Evolutionary conservation across 805 yeast genomes (phyloP), one percentile per base, ranked within the genome.

Genomic region (Komagataella pastoris): DNA sequence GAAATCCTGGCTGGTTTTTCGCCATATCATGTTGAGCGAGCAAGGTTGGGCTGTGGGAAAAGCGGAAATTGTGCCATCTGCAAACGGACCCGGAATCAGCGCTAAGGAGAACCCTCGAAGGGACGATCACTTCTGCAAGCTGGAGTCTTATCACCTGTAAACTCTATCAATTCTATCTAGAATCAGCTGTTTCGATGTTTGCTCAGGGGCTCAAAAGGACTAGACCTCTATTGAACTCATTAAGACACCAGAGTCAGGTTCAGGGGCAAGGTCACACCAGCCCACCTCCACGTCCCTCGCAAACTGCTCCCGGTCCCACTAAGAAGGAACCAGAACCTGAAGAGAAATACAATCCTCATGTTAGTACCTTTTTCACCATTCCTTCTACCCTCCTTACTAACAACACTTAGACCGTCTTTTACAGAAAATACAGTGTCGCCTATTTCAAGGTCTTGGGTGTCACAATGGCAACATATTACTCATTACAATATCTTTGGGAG

Each of bases 381-480:
- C 40, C 5, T 7, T 10, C 10, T 10, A 10, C 40, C 6, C 14
- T 10, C 14, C 40, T 14, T 30, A 30, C 40, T 30, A 30, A 30
- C 40, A 17, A 10, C 23, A 21, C 5, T 17, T 17, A 53, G 55
- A 47, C 47, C n/a, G 59, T 61, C 43, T 74, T 79, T 58, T 79
- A 78, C 57, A 65, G 71, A 54, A 70, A 69, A 44, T 71, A 75
- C 56, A 75, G 73, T 1, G 64, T 59, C 21, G 81, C 83, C 1
- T 65, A 74, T 48, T 52, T 70, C 3, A 77, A 74, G 54, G 71
- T 76, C 17, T 61, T 77, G 40, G 64, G 64, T 0, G 51, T 75
- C 6, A 71, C 79, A 5, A 66, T 75, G 50, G 71, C 63, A 2
- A 72, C 80, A 0, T 79, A 73, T 54, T 78, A 74, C 54, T 61